Evolutionary conservation across 495 filamentous ascomycete genomes (phyloP).

Genomic region (Lophiotrema nucula): DNA sequence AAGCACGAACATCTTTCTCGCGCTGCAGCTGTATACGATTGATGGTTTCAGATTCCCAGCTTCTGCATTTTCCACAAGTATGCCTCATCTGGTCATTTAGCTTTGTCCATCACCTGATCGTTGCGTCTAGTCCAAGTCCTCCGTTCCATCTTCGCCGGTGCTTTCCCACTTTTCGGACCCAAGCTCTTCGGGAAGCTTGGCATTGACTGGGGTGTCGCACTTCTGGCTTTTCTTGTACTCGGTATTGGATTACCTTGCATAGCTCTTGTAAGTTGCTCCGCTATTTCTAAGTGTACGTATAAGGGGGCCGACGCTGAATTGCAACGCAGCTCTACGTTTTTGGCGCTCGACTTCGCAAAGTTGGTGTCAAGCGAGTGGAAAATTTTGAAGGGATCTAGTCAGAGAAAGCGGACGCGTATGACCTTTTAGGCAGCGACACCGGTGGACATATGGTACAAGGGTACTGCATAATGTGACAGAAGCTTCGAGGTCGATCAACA

Average conservation of each 20-base stretch:
- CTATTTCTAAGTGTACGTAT: no score
- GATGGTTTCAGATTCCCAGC: constrained; percentile 9
- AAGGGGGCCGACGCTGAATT: no score
- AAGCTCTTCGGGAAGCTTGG: constrained; percentile 5
- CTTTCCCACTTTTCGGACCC: constrained; percentile 4
- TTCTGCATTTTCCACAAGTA: not conserved
- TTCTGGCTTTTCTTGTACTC: constrained; percentile 6
- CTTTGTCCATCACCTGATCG: no score
- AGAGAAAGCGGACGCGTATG: no score
- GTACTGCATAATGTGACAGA: no score
- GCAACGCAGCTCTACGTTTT: not conserved
- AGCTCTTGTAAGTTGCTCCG: not conserved
- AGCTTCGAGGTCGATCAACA: no score
- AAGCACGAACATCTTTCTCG: constrained; percentile 3
- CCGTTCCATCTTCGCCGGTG: constrained; percentile 3
- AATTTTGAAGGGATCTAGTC: no score
- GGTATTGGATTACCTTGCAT: not conserved
- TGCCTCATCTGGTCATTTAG: no score
- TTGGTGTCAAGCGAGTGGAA: no score
- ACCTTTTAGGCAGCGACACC: no score
- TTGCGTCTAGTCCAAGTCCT: not conserved
- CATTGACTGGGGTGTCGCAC: constrained; percentile 8
- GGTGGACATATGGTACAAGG: no score
- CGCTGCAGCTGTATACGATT: constrained; percentile 2
- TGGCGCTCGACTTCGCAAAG: not conserved